Evolutionary conservation across 2,329 filamentous ascomycete genomes (phyloP).

Genomic region (Fusarium subtropicale): DNA sequence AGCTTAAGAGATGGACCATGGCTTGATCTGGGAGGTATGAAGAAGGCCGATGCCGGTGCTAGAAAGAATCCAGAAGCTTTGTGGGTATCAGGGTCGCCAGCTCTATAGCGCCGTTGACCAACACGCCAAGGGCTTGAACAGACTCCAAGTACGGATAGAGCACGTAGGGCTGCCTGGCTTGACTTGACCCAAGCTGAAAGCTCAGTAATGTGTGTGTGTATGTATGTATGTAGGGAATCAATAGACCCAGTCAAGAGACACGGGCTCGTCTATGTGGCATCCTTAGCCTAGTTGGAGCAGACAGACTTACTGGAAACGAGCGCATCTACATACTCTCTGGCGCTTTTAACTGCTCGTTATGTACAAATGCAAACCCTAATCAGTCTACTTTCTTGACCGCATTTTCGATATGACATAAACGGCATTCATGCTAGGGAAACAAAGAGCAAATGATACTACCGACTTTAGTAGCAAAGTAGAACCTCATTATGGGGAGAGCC

Average conservation of each 20-base stretch:
- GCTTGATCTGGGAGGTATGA: slow-evolving; percentile 22
- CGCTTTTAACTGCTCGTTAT: neutral
- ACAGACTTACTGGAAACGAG: neutral
- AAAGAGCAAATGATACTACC: neutral
- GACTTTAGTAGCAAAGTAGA: slow-evolving; percentile 7
- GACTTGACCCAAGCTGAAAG: neutral
- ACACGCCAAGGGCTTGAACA: slow-evolving; percentile 18
- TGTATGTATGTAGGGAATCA: neutral
- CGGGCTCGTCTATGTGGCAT: neutral
- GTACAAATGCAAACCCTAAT: neutral
- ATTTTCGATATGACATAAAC: slow-evolving; percentile 19
- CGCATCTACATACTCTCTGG: neutral
- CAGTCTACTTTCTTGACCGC: slow-evolving; percentile 17
- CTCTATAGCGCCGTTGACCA: slow-evolving; percentile 32
- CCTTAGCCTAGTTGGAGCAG: neutral
- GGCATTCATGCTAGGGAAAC: neutral
- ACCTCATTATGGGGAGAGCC: slow-evolving; percentile 5
- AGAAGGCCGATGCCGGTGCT: slow-evolving; percentile 19
- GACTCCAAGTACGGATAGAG: neutral
- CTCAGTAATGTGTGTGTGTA: neutral
- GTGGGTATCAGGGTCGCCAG: slow-evolving; percentile 26
- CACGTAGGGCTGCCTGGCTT: slow-evolving; percentile 14
- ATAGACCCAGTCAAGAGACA: neutral
- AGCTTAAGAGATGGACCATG: slow-evolving; percentile 15
- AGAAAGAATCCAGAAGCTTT: slow-evolving; percentile 37